Conservation (phyloP, 2,329 filamentous ascomycete genomes). For the Trichoderma cornu-damae region DNA sequence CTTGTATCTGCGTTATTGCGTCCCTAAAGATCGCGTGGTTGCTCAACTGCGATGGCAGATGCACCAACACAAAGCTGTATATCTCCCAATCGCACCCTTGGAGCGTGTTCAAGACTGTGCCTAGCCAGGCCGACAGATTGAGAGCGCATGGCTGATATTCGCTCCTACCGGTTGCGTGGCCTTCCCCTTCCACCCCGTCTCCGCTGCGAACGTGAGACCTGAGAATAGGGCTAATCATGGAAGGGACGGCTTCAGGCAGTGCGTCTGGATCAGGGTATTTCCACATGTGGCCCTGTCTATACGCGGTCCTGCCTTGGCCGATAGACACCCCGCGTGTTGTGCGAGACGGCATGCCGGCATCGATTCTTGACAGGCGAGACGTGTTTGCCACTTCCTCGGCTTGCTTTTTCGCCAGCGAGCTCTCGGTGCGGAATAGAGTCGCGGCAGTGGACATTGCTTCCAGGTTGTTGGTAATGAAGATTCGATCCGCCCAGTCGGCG, state of each 20-base stretch:
- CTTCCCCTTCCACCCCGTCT: conserved; percentile 21
- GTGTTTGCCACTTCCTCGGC: conserved; percentile 48
- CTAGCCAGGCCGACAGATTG: conserved; percentile 66
- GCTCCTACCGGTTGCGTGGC: conserved; percentile 23
- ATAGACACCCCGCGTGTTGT: conserved; percentile 50
- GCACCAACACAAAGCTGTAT: conserved; percentile 83
- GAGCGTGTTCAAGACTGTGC: conserved; percentile 67
- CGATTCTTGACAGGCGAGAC: conserved; percentile 41
- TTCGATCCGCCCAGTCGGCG: conserved; percentile 71
- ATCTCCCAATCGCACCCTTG: conserved; percentile 81
- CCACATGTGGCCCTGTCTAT: conserved; percentile 50
- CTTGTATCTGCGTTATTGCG: conserved; percentile 68
- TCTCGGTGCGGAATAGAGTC: conserved; percentile 61
- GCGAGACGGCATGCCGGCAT: conserved; percentile 37
- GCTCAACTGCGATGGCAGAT: conserved; percentile 79
- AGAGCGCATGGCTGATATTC: conserved; percentile 42
- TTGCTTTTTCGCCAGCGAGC: conserved; percentile 46
- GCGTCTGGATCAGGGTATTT: conserved; percentile 52
- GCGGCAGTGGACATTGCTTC: conserved; percentile 71
- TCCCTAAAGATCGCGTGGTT: conserved; percentile 82
- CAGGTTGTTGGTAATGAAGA: conserved; percentile 65
- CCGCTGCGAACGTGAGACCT: conserved; percentile 34
- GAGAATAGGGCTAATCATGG: conserved; percentile 47
- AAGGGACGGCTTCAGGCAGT: conserved; percentile 45
- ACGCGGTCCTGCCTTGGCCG: conserved; percentile 38